Conservation (phyloP, 176 grass and related monocot species). For the Olyra latifolia region DNA sequence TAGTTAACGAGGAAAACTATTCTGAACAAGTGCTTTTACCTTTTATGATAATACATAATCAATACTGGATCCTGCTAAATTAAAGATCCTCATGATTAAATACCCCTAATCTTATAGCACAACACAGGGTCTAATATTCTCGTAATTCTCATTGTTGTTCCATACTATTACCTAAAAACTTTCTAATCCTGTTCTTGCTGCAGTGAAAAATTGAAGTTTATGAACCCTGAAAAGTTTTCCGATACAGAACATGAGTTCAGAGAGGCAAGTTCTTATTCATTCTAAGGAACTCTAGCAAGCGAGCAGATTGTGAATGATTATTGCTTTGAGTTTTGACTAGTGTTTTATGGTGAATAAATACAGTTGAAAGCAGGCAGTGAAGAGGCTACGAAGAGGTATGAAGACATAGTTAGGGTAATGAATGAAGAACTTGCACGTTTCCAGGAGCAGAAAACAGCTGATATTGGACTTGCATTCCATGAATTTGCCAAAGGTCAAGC, state of each 20-base stretch:
- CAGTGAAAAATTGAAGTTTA: constrained; percentile 92
- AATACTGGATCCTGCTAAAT: not conserved
- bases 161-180: constrained; percentile 4
- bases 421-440: constrained; percentile 89
- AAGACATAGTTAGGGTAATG: constrained; percentile 83
- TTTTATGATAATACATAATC: constrained; percentile 4
- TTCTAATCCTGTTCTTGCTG: constrained; percentile 29
- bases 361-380: constrained; percentile 93
- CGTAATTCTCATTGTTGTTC: not conserved
- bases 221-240: constrained; percentile 69
- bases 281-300: constrained; percentile 10
- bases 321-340: constrained; percentile 30
- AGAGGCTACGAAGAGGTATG: constrained; percentile 78
- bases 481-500: constrained; percentile 98
- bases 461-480: constrained; percentile 90
- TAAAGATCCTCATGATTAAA: not conserved
- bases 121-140: constrained; percentile 9
- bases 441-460: constrained; percentile 98
- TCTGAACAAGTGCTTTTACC: not conserved
- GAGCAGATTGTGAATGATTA: not conserved
- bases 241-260: constrained; percentile 84
- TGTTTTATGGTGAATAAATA: constrained; percentile 22
- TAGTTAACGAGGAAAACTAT: not conserved
- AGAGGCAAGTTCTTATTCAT: constrained; percentile 53
- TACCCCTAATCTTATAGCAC: not conserved